Base-by-base conservation (phyloP, 192 early-diverging fungal genomes). In the Lunasporangiospora selenospora region DNA sequence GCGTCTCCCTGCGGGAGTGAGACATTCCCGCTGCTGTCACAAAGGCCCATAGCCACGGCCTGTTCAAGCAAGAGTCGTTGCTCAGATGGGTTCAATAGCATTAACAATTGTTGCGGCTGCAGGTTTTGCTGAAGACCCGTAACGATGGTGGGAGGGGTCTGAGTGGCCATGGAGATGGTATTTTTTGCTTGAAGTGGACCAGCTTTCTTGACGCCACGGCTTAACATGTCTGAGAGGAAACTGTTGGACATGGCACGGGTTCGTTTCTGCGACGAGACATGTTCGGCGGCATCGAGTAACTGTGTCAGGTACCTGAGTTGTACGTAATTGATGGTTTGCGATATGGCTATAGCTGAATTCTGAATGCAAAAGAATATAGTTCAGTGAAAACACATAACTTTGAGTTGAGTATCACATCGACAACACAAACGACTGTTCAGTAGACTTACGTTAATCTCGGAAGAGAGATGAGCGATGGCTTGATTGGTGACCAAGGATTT, bases 211-310 rank as follows among this genome's bases (percentile, higher is more conserved):
- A 73, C 69, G 15, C 69, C 69, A 4, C 69, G 69, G 30, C 54
- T 58, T 12, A 73, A 43, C 69, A 73, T 73, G 30, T 73, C 69
- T 6, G 69, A 63, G 5, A 73, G 48, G 49, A 73, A 73, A n/a
- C 24, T 38, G 55, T 73, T 73, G 49, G 69, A 73, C 69, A 73
- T 73, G 39, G 32, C 69, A 2, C 69, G 59, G 29, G 69, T 43
- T 2, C 60, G 59, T 13, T 53, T 73, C 60, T 73, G 69, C 19
- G 53, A 44, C 12, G 60, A 63, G 26, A 73, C 60, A 30, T 73
- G 69, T 46, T 73, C 69, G 0, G 61, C 69, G 4, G 55, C 69
- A 46, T 73, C 69, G 13, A 73, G 69, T 48, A 73, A 39, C 45
- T 73, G 69, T 19, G 69, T 73, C 61, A 73, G 23, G 26, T 73